Conservation (phyloP, 2,329 filamentous ascomycete genomes). For the Ciborinia camelliae region DNA sequence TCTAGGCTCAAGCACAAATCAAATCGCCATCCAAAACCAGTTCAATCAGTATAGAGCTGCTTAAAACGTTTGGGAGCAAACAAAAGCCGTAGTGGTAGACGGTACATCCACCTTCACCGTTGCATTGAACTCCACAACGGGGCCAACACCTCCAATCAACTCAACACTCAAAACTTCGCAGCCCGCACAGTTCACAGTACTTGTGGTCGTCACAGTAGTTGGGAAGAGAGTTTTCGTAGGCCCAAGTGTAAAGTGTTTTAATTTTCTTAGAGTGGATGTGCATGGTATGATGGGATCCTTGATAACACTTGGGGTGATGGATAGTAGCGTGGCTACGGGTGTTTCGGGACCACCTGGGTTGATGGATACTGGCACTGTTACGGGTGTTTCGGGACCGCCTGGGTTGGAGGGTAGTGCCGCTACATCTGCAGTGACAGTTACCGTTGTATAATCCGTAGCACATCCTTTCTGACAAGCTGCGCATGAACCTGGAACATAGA, state of each 20-base stretch:
- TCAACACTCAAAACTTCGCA: constrained; percentile 7
- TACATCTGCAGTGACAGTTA: constrained; percentile 7
- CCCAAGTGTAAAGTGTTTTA: not conserved
- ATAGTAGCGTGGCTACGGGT: too few relatives aligned
- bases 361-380: too few relatives aligned
- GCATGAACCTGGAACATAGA: constrained; percentile 29
- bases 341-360: too few relatives aligned
- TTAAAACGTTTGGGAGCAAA: not conserved
- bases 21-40: not conserved
- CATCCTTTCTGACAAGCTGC: constrained; percentile 34
- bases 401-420: not conserved
- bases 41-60: not conserved
- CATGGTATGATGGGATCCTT: constrained; percentile 2
- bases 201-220: constrained; percentile 7
- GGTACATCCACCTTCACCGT: constrained; percentile 9
- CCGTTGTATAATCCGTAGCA: constrained; percentile 19
- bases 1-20: not conserved
- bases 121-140: constrained; percentile 6
- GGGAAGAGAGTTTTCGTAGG: constrained; percentile 11
- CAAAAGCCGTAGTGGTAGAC: constrained; percentile 3
- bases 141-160: constrained; percentile 11
- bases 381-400: too few relatives aligned
- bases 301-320: too few relatives aligned
- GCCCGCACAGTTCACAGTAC: constrained; percentile 14
- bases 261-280: not conserved